Conservation (phyloP, 176 grass and related monocot species). For the Dendrocalamus sinicus region DNA sequence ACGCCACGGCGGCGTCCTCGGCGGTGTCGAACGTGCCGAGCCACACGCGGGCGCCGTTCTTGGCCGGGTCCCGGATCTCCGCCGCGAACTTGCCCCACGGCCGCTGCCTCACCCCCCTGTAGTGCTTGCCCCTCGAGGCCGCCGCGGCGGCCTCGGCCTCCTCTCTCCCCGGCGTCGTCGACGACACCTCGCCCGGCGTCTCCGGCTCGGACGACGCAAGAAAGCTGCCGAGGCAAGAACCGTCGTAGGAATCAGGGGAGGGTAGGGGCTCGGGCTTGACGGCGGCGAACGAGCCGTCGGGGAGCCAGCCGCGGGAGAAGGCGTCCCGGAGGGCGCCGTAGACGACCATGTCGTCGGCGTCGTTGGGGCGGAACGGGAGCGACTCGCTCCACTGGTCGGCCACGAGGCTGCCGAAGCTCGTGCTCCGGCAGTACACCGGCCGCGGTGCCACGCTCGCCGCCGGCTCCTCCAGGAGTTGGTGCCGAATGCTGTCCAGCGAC, state of each 20-base stretch:
- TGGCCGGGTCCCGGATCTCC: slow-evolving; percentile 89
- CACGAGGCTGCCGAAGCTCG: slow-evolving; percentile 75
- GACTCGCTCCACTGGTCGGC: slow-evolving; percentile 79
- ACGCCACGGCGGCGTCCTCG: slow-evolving; percentile 93
- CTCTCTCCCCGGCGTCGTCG: slow-evolving; percentile 9
- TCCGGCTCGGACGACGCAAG: background rate
- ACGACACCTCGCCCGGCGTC: background rate
- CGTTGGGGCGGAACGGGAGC: slow-evolving; percentile 78
- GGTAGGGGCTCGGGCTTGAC: slow-evolving; percentile 55
- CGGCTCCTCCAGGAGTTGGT: slow-evolving; percentile 67
- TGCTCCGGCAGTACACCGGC: slow-evolving; percentile 63
- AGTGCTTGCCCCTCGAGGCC: slow-evolving; percentile 62
- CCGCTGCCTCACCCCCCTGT: slow-evolving; percentile 80
- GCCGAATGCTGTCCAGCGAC: slow-evolving; percentile 52
- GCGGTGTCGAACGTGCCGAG: slow-evolving; percentile 90
- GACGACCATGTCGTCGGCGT: slow-evolving; percentile 95
- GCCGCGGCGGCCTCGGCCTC: background rate
- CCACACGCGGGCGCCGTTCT: slow-evolving; percentile 91
- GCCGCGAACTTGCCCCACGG: slow-evolving; percentile 98
- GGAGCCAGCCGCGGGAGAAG: slow-evolving; percentile 73
- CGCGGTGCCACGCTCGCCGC: slow-evolving; percentile 27
- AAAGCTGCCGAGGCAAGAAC: slow-evolving; percentile 24
- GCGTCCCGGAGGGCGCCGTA: slow-evolving; percentile 71
- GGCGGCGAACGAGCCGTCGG: slow-evolving; percentile 62
- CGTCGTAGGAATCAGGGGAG: slow-evolving; percentile 33